Conservation (phyloP, 768 basidiomycete genomes). For the Amanita pseudoporphyria region DNA sequence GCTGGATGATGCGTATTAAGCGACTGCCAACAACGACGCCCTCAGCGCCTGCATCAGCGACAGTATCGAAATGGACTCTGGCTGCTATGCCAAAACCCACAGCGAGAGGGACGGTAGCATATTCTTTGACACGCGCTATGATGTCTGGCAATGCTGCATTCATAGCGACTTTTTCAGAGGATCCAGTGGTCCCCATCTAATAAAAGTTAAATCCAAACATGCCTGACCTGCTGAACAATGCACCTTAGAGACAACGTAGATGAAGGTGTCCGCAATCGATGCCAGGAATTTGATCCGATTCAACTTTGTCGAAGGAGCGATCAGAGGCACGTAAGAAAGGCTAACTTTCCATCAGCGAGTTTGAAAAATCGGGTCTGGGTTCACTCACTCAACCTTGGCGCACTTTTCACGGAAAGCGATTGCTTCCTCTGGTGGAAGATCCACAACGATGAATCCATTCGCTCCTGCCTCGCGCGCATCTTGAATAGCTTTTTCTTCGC, state of each 20-base stretch:
- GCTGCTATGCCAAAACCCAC: constrained; percentile 97
- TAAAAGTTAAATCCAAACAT: constrained; percentile 10
- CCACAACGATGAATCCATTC: constrained; percentile 96
- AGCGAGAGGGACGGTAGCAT: constrained; percentile 75
- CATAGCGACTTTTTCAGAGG: constrained; percentile 61
- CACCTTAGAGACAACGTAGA: constrained; percentile 97
- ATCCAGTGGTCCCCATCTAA: constrained; percentile 96
- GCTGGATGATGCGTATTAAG: constrained; percentile 73
- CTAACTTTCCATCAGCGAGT: constrained; percentile 28
- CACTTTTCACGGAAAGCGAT: constrained; percentile 86
- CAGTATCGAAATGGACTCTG: constrained; percentile 77
- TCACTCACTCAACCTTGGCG: constrained; percentile 60
- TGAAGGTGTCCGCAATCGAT: constrained; percentile 93
- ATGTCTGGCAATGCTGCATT: constrained; percentile 77
- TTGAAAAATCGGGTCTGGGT: background rate
- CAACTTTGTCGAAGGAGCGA: constrained; percentile 89
- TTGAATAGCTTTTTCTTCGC: constrained; percentile 87
- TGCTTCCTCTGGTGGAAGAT: constrained; percentile 96
- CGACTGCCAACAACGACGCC: constrained; percentile 92
- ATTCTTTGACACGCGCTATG: constrained; percentile 71
- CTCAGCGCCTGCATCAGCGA: constrained; percentile 84
- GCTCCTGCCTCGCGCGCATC: constrained; percentile 88
- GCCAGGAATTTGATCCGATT: constrained; percentile 85
- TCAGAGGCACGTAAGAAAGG: constrained; percentile 88
- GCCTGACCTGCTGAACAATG: constrained; percentile 7